These are phyloP conservation scores for Jackrogersella multiformis DNA, from an alignment of 495 filamentous ascomycete species.

Conservation along the genomic window DNA sequence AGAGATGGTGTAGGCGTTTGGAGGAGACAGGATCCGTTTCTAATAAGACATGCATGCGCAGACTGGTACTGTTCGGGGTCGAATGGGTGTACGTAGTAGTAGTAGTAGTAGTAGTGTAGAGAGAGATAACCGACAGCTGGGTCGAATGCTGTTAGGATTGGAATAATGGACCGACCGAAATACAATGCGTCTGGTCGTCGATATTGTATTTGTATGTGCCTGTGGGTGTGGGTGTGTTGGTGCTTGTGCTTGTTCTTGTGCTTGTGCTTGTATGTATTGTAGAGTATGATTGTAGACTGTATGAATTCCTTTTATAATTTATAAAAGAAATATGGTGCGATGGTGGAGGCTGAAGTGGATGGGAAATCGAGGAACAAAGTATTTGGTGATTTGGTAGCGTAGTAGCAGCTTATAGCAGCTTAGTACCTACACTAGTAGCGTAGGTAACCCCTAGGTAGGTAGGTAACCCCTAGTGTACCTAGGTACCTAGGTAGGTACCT, in stretches of 20 bases:
- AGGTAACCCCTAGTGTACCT: no score
- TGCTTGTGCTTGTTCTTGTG: no score
- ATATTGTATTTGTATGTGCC: conserved; percentile 1
- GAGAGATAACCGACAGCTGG: conserved; percentile 15
- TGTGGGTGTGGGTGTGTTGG: no score
- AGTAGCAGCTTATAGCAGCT: no score
- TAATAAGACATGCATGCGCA: conserved; percentile 40
- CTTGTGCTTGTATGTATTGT: no score
- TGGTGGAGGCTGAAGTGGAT: conserved; percentile 30
- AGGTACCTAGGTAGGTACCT: no score
- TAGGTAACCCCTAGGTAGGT: no score
- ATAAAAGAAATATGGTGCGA: conserved; percentile 31
- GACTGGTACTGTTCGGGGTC: conserved; percentile 19
- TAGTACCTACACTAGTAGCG: no score
- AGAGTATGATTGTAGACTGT: background rate
- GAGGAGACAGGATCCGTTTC: conserved; percentile 29
- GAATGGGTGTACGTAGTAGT: no score
- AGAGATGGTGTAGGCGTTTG: conserved; percentile 37
- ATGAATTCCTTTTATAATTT: conserved; percentile 25
- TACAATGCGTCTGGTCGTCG: conserved; percentile 15
- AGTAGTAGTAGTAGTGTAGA: no score
- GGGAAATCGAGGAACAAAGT: conserved; percentile 23
- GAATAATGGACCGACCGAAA: conserved; percentile 2
- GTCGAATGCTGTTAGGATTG: background rate
- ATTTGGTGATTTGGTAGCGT: conserved; percentile 27